Conservation (phyloP, 306 rosid genomes). For the Cicer bijugum region DNA sequence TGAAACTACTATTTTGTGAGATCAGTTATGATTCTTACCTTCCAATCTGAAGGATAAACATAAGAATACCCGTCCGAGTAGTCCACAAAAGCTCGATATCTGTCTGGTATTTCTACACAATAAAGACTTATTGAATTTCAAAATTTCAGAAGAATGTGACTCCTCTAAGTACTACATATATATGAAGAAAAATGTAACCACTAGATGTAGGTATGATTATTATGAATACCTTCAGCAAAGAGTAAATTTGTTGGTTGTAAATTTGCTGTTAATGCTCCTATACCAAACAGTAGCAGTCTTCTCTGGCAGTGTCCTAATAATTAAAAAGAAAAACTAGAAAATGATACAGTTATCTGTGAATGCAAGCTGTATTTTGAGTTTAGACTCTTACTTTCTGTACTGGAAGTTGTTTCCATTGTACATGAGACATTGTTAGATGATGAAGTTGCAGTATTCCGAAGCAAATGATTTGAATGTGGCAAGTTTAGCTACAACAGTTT, state of each 20-base stretch:
- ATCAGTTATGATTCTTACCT: conserved; percentile 55
- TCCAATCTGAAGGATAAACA: conserved; percentile 89
- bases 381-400: conserved; percentile 57
- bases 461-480: conserved; percentile 54
- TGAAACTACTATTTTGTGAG: conserved; percentile 6
- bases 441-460: conserved; percentile 52
- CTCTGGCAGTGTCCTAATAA: conserved; percentile 68
- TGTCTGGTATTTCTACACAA: conserved; percentile 67
- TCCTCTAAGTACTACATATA: not conserved
- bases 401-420: conserved; percentile 54
- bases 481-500: conserved; percentile 55
- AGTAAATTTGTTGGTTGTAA: conserved; percentile 56
- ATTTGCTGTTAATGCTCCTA: conserved; percentile 72
- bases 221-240: conserved; percentile 77
- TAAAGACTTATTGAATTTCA: conserved; percentile 10
- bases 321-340: conserved; percentile 8
- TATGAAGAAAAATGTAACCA: conserved; percentile 1
- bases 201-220: not conserved
- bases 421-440: conserved; percentile 49
- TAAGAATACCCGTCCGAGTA: conserved; percentile 81
- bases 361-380: not conserved
- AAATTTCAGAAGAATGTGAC: not conserved
- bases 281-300: conserved; percentile 72
- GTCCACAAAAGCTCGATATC: conserved; percentile 81
- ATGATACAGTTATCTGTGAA: not conserved